A percentile compares a stretch with the other conserved stretches of the same genome.
Evolutionary conservation across 225 moss, liverwort and hornwort species (phyloP).

Genomic region (Takakia lepidozioides): DNA sequence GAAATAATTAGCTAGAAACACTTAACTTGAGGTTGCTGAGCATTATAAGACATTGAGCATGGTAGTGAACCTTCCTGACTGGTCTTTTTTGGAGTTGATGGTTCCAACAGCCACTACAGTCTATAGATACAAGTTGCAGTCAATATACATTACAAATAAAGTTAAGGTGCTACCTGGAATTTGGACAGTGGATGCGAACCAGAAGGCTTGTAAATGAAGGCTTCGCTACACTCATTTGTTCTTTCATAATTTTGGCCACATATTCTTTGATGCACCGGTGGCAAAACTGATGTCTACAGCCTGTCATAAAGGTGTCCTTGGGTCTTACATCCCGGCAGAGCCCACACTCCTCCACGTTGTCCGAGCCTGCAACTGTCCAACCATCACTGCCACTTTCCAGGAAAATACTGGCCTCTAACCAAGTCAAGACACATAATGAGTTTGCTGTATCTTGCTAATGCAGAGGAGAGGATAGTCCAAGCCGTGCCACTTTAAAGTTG

Average conservation of each 20-base stretch:
- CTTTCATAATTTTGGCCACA: slow-evolving; percentile 24
- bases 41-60: no score
- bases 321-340: slow-evolving; percentile 39
- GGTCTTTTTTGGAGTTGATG: no score
- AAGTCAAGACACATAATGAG: no score
- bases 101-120: neutral
- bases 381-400: no score
- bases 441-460: no score
- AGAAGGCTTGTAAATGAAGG: slow-evolving; percentile 26
- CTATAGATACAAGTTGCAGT: neutral
- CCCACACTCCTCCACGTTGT: slow-evolving; percentile 26
- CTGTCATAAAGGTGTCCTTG: slow-evolving; percentile 34
- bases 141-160: neutral
- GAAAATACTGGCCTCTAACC: no score
- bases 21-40: no score
- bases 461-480: no score
- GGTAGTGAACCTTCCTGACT: no score
- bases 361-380: slow-evolving; percentile 8
- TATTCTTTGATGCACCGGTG: slow-evolving; percentile 38
- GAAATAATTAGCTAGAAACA: no score
- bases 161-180: slow-evolving; percentile 22
- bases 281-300: slow-evolving; percentile 62
- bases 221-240: slow-evolving; percentile 24
- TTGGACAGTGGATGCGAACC: slow-evolving; percentile 37
- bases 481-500: no score